Percentiles rank a stretch among this genome's conserved stretches.
Evolutionary conservation across 2,329 filamentous ascomycete species (phyloP).

Genomic region (Monosporascus cannonballus): DNA sequence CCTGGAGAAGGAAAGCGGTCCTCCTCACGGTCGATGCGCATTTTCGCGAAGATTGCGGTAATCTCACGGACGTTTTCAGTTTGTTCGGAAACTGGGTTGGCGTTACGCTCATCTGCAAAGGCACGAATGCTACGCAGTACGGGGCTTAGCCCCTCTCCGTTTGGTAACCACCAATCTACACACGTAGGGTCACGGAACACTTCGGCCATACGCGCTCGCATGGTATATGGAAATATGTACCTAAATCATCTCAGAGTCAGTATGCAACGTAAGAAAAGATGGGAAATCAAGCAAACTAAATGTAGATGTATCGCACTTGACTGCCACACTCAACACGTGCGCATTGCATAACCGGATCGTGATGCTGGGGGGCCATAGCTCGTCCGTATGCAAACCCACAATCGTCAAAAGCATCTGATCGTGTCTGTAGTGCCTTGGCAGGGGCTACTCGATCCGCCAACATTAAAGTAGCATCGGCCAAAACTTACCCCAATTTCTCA

Average conservation of each 20-base stretch:
- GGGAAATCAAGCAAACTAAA: no score
- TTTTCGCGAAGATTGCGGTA: constrained; percentile 63
- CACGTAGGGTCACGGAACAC: constrained; percentile 68
- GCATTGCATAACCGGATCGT: no score
- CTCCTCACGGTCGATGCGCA: constrained; percentile 39
- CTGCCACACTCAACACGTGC: no score
- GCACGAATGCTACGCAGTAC: constrained; percentile 71
- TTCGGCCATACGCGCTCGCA: constrained; percentile 69
- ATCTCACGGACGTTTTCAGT: constrained; percentile 67
- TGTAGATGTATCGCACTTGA: no score
- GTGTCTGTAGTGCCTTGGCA: no score
- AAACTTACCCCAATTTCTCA: constrained; percentile 70
- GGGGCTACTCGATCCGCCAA: no score
- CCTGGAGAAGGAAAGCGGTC: neutral
- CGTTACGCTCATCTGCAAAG: constrained; percentile 73
- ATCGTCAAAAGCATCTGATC: no score
- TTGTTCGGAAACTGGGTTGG: constrained; percentile 49
- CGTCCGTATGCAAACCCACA: no score
- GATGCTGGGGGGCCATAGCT: no score
- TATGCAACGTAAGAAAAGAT: no score
- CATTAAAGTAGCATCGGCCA: neutral
- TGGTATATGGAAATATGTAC: constrained; percentile 73
- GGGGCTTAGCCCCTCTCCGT: constrained; percentile 68
- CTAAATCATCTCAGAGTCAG: constrained; percentile 37
- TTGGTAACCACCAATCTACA: constrained; percentile 82